Percentiles rank a stretch among this genome's conserved stretches.
Conservation (phyloP, 2,329 filamentous ascomycete genomes). For the Sporothrix dimorphospora region DNA sequence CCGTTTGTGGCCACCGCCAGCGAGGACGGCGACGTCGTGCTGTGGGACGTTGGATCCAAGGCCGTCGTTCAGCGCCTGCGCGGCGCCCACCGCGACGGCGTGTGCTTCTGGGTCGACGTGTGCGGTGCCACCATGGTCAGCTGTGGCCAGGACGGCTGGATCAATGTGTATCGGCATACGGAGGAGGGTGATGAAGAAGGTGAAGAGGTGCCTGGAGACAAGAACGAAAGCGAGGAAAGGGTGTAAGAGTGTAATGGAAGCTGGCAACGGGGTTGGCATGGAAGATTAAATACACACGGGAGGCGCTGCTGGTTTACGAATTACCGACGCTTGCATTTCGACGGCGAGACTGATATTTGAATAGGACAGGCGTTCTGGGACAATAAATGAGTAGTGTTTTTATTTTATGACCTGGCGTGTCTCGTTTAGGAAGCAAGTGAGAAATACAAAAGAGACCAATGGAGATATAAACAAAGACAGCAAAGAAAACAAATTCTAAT, state of each 20-base stretch:
- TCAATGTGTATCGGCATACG: constrained; percentile 53
- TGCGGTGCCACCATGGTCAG: constrained; percentile 60
- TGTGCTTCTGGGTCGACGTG: constrained; percentile 69
- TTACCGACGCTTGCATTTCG: not conserved
- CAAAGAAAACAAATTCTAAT: not conserved
- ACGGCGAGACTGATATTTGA: not conserved
- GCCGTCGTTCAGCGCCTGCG: constrained; percentile 71
- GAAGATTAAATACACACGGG: not conserved
- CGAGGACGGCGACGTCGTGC: constrained; percentile 80
- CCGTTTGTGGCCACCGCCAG: constrained; percentile 78
- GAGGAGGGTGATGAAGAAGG: not conserved
- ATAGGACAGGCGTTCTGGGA: not conserved
- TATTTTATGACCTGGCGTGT: not conserved
- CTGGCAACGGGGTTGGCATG: not conserved
- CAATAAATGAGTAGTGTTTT: not conserved
- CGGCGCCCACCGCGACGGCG: constrained; percentile 56
- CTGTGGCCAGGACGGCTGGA: constrained; percentile 57
- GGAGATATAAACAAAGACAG: not conserved
- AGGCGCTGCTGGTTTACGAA: not conserved
- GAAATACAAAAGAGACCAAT: not conserved
- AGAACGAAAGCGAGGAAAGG: too few relatives aligned
- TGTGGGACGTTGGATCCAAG: constrained; percentile 92
- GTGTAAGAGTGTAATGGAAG: too few relatives aligned
- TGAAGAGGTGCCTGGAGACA: too few relatives aligned
- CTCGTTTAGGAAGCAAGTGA: not conserved